Base-by-base conservation (phyloP, 768 basidiomycete genomes). In the Pholiota microspora region DNA sequence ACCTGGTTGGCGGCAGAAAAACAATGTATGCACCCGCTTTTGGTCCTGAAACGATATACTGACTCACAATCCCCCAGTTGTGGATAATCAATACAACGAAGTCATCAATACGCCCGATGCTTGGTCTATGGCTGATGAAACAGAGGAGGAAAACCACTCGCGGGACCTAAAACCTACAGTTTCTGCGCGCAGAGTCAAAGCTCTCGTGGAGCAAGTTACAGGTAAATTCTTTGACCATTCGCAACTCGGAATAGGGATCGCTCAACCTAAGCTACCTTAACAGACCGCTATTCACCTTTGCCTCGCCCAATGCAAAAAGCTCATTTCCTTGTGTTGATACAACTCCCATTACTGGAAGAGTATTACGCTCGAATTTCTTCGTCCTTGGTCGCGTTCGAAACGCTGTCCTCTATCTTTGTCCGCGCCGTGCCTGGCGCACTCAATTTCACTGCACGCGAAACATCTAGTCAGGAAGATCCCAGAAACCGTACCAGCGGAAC, bases 301-400 rank as follows among this genome's bases (percentile, higher is more conserved):
- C 95, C 96, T 0, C 80, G 79, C 49, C 80, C 89, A 53, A 65
- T 75, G 8, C 89, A 97, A 54, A 87, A 89, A 32, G 85, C 85
- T 0, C 86, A 86, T 34, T 99, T 98, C 74, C 80, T 99, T 53
- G 77, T 88, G 36, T 76, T 80, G 7, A 82, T 96, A 13, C 97
- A 99, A 70, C 73, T 98, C 1, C 94, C 95, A 0, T 66, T 97
- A 10, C 72, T 99, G 10, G 82, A 89, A 54, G 73, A 79, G 4
- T 99, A 97, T 68, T 80, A 84, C 57, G 70, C 74, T 7, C 86
- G 95, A 16, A 86, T 99, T 67, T 77, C 83, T 1, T 82, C 88
- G 7, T 93, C 94, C 7, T 73, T 98, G 23, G 94, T 98, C 62
- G 96, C 95, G 0, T 98, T 98, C 61, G 97, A 98, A 69, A 89